Evolutionary conservation across 1,284 basidiomycete genomes (phyloP), one percentile per base, ranked within the genome.

Genomic region (Boletus subluridellus): DNA sequence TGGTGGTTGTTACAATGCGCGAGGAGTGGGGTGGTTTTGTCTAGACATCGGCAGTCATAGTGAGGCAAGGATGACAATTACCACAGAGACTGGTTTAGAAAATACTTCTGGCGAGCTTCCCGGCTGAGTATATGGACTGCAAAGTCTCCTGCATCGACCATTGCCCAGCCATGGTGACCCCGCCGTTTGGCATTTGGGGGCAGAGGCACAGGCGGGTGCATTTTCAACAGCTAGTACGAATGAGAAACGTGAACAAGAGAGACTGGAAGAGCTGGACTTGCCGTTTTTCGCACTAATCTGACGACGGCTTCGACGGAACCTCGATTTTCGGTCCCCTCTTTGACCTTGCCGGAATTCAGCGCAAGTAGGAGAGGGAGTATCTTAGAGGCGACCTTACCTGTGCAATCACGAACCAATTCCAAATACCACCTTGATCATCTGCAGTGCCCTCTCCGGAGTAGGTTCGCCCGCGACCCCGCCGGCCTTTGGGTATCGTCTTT

Each of bases 71-170:
- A 39, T 21, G 21, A 35, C 3, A 2, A 37, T 57, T 66, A 75
- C 69, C 77, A 77, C 38, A 67, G 65, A 45, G 70, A 67, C 47
- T 66, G 66, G 28, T 74, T 68, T 12, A 72, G 72, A 68, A 90
- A 90, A 73, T 84, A 90, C 70, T 82, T 85, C 65, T 85, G 80
- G 59, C 81, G 75, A 30, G 84, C 83, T 37, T 81, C 78, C 59
- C 74, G 80, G 72, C 86, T 87, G 59, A 91, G 64, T 49, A 92
- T 76, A 68, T 92, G 89, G 11, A 92, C 83, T 3, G 84, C 90
- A 76, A 90, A 89, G 45, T 83, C 78, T 38, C 89, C 89, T 10
- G 82, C 89, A 69, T 92, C 90, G 51, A 92, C 76, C 84, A 92
- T 84, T 2, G 85, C 86, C 89, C 90, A 92, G n/a, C 87, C 87